These are phyloP conservation scores for Cylindricascospora bacillispora DNA, from an alignment of 1,139 yeast species.

Conservation along the genomic window DNA sequence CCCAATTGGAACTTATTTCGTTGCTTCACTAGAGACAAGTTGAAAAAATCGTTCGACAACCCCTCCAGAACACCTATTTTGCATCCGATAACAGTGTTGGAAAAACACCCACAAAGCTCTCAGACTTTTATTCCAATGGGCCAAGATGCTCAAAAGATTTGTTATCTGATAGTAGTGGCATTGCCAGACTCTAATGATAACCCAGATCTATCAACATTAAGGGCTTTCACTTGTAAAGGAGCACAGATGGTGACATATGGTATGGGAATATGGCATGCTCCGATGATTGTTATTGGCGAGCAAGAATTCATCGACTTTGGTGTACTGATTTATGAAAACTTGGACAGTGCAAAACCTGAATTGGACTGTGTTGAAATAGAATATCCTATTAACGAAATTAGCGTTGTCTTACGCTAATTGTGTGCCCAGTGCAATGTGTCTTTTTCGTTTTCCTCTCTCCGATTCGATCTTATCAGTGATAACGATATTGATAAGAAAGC, in stretches of 20 bases:
- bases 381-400: conserved; percentile 27
- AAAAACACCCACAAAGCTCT: conserved; percentile 82
- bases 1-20: conserved; percentile 79
- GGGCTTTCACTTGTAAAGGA: conserved; percentile 67
- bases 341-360: conserved; percentile 48
- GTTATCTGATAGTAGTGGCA: conserved; percentile 77
- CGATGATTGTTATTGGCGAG: conserved; percentile 63
- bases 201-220: conserved; percentile 49
- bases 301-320: conserved; percentile 57
- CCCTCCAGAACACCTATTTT: too few species aligned
- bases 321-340: conserved; percentile 60
- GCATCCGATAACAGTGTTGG: conserved; percentile 65
- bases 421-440: conserved; percentile 2
- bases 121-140: conserved; percentile 92
- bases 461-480: too few species aligned
- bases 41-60: too few species aligned
- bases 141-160: conserved; percentile 29
- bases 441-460: too few species aligned
- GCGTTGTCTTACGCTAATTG: conserved; percentile 1
- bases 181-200: conserved; percentile 29
- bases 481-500: too few species aligned
- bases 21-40: conserved; percentile 56
- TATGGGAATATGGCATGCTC: conserved; percentile 74
- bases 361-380: conserved; percentile 79
- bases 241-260: conserved; percentile 87